Base-by-base conservation (phyloP, 805 yeast species). In the Jamesozyma gamospora region DNA sequence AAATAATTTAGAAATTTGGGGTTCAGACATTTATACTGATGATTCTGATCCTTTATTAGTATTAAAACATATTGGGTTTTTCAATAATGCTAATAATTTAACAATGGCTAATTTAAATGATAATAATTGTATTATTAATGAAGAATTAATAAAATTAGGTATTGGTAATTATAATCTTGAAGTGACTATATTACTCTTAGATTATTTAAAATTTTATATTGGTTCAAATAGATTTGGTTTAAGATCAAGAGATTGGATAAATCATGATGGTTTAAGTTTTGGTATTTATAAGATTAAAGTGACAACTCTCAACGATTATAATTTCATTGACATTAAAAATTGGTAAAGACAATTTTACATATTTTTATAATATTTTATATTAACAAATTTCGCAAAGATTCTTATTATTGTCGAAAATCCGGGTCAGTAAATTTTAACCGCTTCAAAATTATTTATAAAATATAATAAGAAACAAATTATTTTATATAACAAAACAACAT, bases 11-110 rank as follows among this genome's bases (percentile, higher is more conserved):
- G 70, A 72, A 34, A 46, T 87, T 2, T 90, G 97, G 97, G 98
- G 98, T 2, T 74, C 88, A 2, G 95, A 88, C 33, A 67, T 92
- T 1, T 92, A 90, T 60, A 84, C 96, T 0, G 97, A 92, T 60
- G 98, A 90, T 58, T 82, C 95, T 1, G 95, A 90, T 58, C 64
- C 88, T 2, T 69, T 90, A 28, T 69, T 83, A 4, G 81, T 79
- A 0, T 63, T 90, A 37, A 72, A 75, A 45, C 97, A 92, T 51
- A 65, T 77, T 44, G 96, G 96, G 0, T 62, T 79, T 34, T 67
- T 79, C 41, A 58, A 70, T 39, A 56, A 68, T 11, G 56, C 49
- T 26, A 44, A 47, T 7, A 50, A 58, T 9, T 51, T 53, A 12
- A 69, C 74, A 0, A 70, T 73, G 0, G 77, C 70, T 0, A 69